phyloP scores from a whole-genome alignment of 805 yeast genomes.

The Wickerhamiella occidentalis region DNA sequence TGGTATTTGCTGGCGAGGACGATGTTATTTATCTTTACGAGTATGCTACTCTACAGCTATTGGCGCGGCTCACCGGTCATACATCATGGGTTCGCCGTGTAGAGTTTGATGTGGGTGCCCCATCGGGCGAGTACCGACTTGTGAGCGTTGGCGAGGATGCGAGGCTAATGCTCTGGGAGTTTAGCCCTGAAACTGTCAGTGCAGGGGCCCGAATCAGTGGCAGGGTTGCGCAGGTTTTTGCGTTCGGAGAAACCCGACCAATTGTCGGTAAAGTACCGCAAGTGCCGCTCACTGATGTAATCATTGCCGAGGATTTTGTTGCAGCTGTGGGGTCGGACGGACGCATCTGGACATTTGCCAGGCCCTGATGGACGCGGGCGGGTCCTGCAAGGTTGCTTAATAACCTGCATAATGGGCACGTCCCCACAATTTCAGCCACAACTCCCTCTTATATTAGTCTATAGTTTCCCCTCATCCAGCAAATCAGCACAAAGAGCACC shows the following conservation, averaged over 20 bases:
- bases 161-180: slow-evolving; percentile 40
- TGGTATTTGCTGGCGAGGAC: slow-evolving; percentile 44
- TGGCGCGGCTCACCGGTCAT: slow-evolving; percentile 39
- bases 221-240: neutral
- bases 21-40: slow-evolving; percentile 38
- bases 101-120: slow-evolving; percentile 33
- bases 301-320: slow-evolving; percentile 19
- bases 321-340: slow-evolving; percentile 26
- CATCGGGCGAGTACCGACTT: slow-evolving; percentile 34
- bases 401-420: too few species aligned
- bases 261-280: slow-evolving; percentile 21
- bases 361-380: slow-evolving; percentile 15
- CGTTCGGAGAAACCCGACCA: slow-evolving; percentile 20
- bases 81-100: slow-evolving; percentile 40
- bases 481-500: too few species aligned
- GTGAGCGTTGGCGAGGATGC: slow-evolving; percentile 50
- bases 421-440: neutral
- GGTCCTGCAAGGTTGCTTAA: too few species aligned
- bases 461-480: neutral
- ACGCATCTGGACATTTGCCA: slow-evolving; percentile 26
- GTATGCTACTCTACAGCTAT: slow-evolving; percentile 22
- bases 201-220: slow-evolving; percentile 17
- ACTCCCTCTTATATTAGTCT: too few species aligned
- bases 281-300: slow-evolving; percentile 23
- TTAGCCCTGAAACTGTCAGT: slow-evolving; percentile 34